Base-by-base conservation (phyloP, 177 flowering plant genomes). In the Telopea speciosissima region DNA sequence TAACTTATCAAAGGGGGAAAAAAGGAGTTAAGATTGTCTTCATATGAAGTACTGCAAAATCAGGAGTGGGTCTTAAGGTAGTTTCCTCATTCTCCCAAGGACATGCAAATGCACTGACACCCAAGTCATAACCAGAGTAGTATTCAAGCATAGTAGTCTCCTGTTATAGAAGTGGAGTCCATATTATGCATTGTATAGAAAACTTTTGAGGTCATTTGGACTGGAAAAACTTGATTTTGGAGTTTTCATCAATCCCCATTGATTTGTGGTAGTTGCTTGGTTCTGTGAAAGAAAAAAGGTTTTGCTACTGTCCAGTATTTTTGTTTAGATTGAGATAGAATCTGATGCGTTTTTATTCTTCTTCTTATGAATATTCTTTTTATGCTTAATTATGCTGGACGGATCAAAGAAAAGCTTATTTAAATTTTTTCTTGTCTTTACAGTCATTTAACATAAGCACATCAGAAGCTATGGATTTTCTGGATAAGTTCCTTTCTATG, bases 401-500 rank as follows among this genome's bases (percentile, higher is more conserved):
- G n/a, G 54, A 67, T 63, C 42, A 36, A 36, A 65, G 68, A 73
- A 74, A 68, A 33, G 24, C n/a, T 67, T 61, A 65, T 12, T 25
- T 24, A 17, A 24, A 36, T 67, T 62, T 56, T n/a, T 66, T 68
- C 61, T 68, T 1, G 61, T 72, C 63, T 17, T 62, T 62, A 11
- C 89, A 93, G 98, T 63, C 80, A 66, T 87, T 82, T 69, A 88
- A 85, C 81, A 68, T 92, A 63, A 92, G 82, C 83, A 82, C 85
- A 68, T 59, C 81, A 77, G 97, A 95, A 81, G 97, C 97, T 69
- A 71, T 90, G 71, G 94, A 89, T 23, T 89, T 91, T 78, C 78
- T 91, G 74, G 93, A 92, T 40, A 87, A 73, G 66, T 95, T 92
- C 81, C 82, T 91, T 36, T 82, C 87, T 16, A 92, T 95, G 99